Evolutionary conservation across 129 eudicot species (phyloP), one percentile per base, ranked within the genome.

Genomic region (Helichrysum umbraculigerum): DNA sequence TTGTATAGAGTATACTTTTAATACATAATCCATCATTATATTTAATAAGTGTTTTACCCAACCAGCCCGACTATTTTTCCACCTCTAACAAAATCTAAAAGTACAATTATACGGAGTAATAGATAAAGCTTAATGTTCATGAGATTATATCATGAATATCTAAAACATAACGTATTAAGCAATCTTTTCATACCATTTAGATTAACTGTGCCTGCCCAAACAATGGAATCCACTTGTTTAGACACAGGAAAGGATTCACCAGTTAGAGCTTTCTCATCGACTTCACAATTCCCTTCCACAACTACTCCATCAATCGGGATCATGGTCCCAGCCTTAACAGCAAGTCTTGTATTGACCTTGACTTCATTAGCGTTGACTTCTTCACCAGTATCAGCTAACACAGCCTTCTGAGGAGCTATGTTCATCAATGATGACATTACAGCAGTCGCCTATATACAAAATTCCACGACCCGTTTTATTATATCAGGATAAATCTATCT

Each of bases 191-290:
- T 80, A 93, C 98, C 98, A 72, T 90, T 93, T n/a, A 93, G 84
- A 80, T 93, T 93, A 65, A 91, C 79, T 2, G 98, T 93, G 72
- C 98, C 96, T 12, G 98, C 98, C 86, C 85, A 93, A 58, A 93
- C 98, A 77, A 60, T 72, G 76, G 96, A 90, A 60, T 85, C 93
- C 51, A 81, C 80, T 74, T 91, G 90, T 76, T 93, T 93, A 9
- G 86, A 22, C 6, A 88, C 97, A 0, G 97, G 98, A 70, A 87
- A 87, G 2, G 98, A 90, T 83, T 93, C 98, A n/a, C 98, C 98
- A 0, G 98, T 93, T 69, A 93, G 57, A 10, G 94, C 83, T 68
- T 88, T 90, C 82, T 90, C 97, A 64, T 93, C 97, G 5, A 90
- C 97, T 63, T 93, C 98, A 76, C 98, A 90, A 4, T 76, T 85